Evolutionary conservation across 1,284 basidiomycete genomes (phyloP), one percentile per base, ranked within the genome.

Genomic region (Boletus subluridellus): DNA sequence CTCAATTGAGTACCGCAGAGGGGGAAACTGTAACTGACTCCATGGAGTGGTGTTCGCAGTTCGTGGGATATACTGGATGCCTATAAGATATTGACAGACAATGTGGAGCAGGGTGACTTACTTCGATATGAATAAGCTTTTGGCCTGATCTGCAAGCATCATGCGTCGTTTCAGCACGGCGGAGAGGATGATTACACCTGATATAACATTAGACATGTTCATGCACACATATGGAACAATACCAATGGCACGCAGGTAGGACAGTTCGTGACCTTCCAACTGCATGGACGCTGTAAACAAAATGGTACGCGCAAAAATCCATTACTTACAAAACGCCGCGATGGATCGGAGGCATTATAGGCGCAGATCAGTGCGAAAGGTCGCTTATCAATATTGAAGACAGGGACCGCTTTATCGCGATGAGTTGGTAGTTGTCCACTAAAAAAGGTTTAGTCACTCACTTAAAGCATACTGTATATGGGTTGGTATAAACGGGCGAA

Each of bases 291-390:
- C 34, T n/a, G 28, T 63, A 21, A 65, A 54, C 46, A 54, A 49
- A 38, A 46, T 26, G 21, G 39, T 17, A 38, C 30, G 35, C 21
- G 10, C 17, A 38, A 51, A 26, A 5, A 44, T n/a, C 48, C 28
- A 44, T 48, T 11, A 70, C 86, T 76, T 68, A 91, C 89, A 74
- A 90, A 90, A 67, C 91, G 86, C 68, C 90, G 89, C 11, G 84
- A 82, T 64, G 90, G 83, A 65, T 90, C 86, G 45, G 86, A 85
- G 0, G 89, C 90, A 70, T 90, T 92, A 74, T 95, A 97, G 5
- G 93, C 94, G 66, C 93, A 95, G 39, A 98, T 79, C 65, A 98
- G 74, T 3, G 94, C 94, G 68, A 98, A 98, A 1, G 95, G 94
- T 56, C 90, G 86, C 74, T 94, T 92, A 76, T 97, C 93, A 55